Evolutionary conservation across 805 yeast species (phyloP), one percentile per base, ranked within the genome.

Genomic region (Metschnikowia kunwiensis): DNA sequence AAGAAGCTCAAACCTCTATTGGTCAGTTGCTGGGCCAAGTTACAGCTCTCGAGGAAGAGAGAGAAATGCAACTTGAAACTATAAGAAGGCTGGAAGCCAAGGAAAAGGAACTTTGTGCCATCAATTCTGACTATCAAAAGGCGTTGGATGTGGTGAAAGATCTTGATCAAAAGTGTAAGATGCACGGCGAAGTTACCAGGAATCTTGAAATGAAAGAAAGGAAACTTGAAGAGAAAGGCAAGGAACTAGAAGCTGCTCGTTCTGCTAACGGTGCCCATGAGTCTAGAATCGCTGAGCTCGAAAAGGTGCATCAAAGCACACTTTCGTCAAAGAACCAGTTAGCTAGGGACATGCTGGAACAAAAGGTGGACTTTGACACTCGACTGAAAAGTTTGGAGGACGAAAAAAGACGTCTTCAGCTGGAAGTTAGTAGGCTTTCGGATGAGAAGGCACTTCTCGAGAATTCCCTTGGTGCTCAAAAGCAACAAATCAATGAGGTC

Each of bases 21-120:
- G 21, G 10, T 7, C 24, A 21, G 12, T 6, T 22, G 24, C 26
- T 22, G 15, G 19, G 10, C 5, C 38, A 32, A 10, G 11, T 27
- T 5, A 30, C 36, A 12, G 28, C 45, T 13, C 40, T 45, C 9
- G 54, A 54, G 43, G 36, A 58, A 5, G 59, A 58, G 36, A 55
- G 53, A 15, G 16, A 26, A 15, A 13, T 21, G 26, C 36, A 34
- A 15, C 9, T 27, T 5, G 35, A 36, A 21, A 19, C 19, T n/a
- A 12, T 27, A 4, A 32, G 24, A 8, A 19, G 11, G 7, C 36
- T 37, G 18, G 40, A 37, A n/a, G 10, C 19, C 9, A 27, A 37
- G 27, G 12, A 19, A 16, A 27, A 19, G 14, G 32, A 24, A 9
- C 19, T 21, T 5, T 16, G 16, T 13, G 11, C 16, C 10, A 12